phyloP scores from a whole-genome alignment of 345 rosid genomes.

The Orychophragmus violaceus region DNA sequence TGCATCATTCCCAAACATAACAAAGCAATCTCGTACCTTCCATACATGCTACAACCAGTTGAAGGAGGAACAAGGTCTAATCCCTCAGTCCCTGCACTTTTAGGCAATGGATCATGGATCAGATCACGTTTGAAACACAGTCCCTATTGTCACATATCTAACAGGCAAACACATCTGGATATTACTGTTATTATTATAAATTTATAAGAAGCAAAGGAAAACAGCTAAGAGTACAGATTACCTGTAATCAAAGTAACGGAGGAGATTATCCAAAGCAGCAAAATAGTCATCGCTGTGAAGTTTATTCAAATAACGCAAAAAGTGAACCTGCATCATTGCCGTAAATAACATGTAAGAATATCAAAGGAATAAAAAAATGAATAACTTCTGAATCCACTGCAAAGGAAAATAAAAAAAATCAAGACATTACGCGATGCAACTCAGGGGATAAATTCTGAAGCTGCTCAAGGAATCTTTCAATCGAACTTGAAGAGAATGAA shows the following conservation, averaged over 20 bases:
- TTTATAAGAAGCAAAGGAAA: neutral
- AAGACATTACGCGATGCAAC: slow-evolving; percentile 66
- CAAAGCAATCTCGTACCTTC: slow-evolving; percentile 78
- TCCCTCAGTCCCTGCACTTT: slow-evolving; percentile 99
- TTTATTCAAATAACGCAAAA: slow-evolving; percentile 80
- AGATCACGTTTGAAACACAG: slow-evolving; percentile 25
- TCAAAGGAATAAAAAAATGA: slow-evolving; percentile 13
- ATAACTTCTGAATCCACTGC: slow-evolving; percentile 1
- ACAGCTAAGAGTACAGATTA: slow-evolving; percentile 32
- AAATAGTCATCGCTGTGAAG: slow-evolving; percentile 85
- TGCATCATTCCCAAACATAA: slow-evolving; percentile 94
- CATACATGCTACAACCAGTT: slow-evolving; percentile 46
- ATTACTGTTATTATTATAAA: too few species aligned
- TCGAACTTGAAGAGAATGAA: slow-evolving; percentile 57
- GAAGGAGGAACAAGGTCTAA: slow-evolving; percentile 61
- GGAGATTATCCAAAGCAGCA: slow-evolving; percentile 88
- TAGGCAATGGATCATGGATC: slow-evolving; percentile 37
- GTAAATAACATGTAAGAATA: slow-evolving; percentile 3
- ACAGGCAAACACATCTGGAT: too few species aligned
- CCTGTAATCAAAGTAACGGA: slow-evolving; percentile 94
- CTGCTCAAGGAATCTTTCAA: slow-evolving; percentile 60
- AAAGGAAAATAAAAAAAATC: neutral
- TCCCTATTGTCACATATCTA: neutral
- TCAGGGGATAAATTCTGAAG: slow-evolving; percentile 89
- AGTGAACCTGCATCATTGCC: slow-evolving; percentile 68